Conservation (phyloP, 2,329 filamentous ascomycete genomes). For the Arthrobotrys sphaeroides region DNA sequence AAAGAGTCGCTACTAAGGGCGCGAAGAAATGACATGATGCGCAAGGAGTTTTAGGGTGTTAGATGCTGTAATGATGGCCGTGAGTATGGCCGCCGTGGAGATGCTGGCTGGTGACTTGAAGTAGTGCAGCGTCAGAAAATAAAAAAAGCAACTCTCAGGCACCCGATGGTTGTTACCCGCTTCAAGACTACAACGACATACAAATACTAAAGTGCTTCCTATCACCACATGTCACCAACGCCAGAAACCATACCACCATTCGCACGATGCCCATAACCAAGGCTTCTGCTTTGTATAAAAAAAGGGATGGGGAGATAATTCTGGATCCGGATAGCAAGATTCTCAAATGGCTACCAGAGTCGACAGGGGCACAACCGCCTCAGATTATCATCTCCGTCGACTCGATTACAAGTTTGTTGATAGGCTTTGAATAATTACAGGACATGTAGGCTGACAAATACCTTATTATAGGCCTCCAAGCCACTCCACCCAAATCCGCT, state of each 20-base stretch:
- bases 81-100: too few species aligned
- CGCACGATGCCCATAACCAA: conserved; percentile 68
- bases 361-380: conserved; percentile 65
- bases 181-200: too few species aligned
- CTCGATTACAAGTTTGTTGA: conserved; percentile 82
- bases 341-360: conserved; percentile 79
- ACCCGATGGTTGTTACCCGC: too few species aligned
- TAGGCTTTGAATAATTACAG: conserved; percentile 63
- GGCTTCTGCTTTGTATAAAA: conserved; percentile 84
- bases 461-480: conserved; percentile 75
- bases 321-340: conserved; percentile 77
- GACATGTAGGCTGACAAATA: neutral
- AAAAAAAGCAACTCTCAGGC: neutral
- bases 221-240: neutral
- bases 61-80: neutral
- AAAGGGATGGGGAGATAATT: conserved; percentile 87
- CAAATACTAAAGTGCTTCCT: too few species aligned
- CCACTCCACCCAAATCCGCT: conserved; percentile 84
- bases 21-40: conserved; percentile 46
- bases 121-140: too few species aligned
- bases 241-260: neutral
- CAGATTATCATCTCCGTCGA: conserved; percentile 74
- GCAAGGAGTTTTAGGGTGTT: neutral
- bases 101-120: too few species aligned
- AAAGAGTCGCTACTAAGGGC: conserved; percentile 46